Conservation (phyloP, 805 yeast species). For the Ogataea nitratoaversa region DNA sequence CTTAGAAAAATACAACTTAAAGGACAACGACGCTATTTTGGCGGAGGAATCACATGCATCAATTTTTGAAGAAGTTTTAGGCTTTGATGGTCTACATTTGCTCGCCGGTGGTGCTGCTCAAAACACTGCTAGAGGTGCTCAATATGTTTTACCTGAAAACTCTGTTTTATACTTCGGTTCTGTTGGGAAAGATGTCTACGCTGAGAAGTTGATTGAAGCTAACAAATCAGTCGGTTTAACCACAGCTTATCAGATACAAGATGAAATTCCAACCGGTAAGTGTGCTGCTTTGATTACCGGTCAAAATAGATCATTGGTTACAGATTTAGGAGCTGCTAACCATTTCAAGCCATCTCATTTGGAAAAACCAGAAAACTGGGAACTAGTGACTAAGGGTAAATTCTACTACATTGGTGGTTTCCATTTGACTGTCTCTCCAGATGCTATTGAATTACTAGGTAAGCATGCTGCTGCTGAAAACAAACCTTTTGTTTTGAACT, state of each 20-base stretch:
- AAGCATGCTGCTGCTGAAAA: slow-evolving; percentile 62
- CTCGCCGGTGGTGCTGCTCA: slow-evolving; percentile 99
- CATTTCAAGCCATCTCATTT: slow-evolving; percentile 89
- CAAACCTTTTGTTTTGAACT: slow-evolving; percentile 64
- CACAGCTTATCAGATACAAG: slow-evolving; percentile 80
- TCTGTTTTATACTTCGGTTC: slow-evolving; percentile 94
- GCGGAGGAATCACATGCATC: slow-evolving; percentile 79
- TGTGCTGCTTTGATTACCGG: slow-evolving; percentile 93
- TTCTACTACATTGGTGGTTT: slow-evolving; percentile 96
- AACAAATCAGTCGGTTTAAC: slow-evolving; percentile 84
- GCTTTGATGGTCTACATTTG: slow-evolving; percentile 53
- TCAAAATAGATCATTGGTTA: slow-evolving; percentile 84
- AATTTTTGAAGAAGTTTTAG: slow-evolving; percentile 75
- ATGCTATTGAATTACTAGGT: slow-evolving; percentile 84
- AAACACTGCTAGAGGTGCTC: slow-evolving; percentile 98
- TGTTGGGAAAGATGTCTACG: slow-evolving; percentile 88
- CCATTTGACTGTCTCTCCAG: slow-evolving; percentile 97
- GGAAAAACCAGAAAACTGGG: slow-evolving; percentile 87
- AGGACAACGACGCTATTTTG: slow-evolving; percentile 91
- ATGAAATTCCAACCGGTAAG: slow-evolving; percentile 82
- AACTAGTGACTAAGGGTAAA: slow-evolving; percentile 71
- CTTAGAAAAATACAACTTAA: slow-evolving; percentile 75
- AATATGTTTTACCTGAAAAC: slow-evolving; percentile 74
- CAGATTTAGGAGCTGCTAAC: slow-evolving; percentile 97
- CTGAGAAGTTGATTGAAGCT: slow-evolving; percentile 76